phyloP scores from a whole-genome alignment of 495 filamentous ascomycete genomes.

The Penicillium longicatenatum region DNA sequence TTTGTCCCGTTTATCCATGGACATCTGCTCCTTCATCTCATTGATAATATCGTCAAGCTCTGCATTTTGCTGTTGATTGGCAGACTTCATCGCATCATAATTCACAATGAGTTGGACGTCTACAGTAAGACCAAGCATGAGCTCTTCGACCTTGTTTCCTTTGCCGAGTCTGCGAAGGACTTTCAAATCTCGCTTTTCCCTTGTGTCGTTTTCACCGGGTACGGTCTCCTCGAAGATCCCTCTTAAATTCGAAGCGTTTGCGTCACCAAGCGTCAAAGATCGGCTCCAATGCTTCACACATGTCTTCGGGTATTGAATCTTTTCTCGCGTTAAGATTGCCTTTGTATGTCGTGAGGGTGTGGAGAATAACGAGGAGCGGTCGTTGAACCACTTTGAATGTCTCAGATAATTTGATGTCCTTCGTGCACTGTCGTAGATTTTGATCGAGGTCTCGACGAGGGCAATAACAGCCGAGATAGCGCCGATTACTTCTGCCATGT shows the following conservation, averaged over 20 bases:
- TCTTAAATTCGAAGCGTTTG: slow-evolving; percentile 2
- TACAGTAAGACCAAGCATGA: slow-evolving; percentile 10
- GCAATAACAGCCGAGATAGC: too few species aligned
- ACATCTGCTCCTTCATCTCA: too few species aligned
- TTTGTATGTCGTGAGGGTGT: slow-evolving; percentile 9
- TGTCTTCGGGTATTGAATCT: too few species aligned
- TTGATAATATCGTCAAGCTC: slow-evolving; percentile 4
- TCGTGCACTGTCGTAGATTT: background rate
- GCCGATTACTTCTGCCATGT: too few species aligned
- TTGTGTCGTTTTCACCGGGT: slow-evolving; percentile 8
- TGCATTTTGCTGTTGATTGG: slow-evolving; percentile 1
- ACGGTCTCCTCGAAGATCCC: slow-evolving; percentile 5
- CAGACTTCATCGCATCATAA: slow-evolving; percentile 8
- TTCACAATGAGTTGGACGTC: slow-evolving; percentile 14
- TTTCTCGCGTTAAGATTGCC: background rate
- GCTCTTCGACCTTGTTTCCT: slow-evolving; percentile 18
- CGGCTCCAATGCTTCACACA: too few species aligned
- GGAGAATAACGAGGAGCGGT: slow-evolving; percentile 10
- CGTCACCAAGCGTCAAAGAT: background rate
- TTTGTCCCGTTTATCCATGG: too few species aligned
- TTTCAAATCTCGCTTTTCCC: slow-evolving; percentile 7
- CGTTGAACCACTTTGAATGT: slow-evolving; percentile 9
- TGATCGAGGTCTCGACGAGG: too few species aligned
- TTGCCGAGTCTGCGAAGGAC: slow-evolving; percentile 9
- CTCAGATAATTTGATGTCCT: slow-evolving; percentile 4